Evolutionary conservation across 1,284 basidiomycete species (phyloP).

Genomic region (Gymnopus androsaceus): DNA sequence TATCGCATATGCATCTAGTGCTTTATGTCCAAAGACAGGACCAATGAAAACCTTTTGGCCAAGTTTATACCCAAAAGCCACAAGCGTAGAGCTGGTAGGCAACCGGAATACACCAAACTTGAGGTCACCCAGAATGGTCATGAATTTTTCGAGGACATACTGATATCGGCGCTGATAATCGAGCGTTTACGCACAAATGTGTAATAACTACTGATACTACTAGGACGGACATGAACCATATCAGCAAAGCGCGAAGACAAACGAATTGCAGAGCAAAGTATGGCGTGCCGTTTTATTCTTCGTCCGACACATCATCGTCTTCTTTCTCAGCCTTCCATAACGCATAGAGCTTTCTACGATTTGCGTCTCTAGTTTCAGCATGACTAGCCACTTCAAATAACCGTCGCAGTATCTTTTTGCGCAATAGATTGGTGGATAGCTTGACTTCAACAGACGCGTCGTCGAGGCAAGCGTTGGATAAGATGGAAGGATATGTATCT

Average conservation of each 20-base stretch:
- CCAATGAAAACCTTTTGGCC: conserved; percentile 32
- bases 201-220: neutral
- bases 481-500: conserved; percentile 41
- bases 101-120: conserved; percentile 33
- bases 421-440: conserved; percentile 43
- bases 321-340: conserved; percentile 70
- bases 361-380: conserved; percentile 73
- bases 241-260: neutral
- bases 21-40: conserved; percentile 40
- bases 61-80: conserved; percentile 37
- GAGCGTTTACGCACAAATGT: conserved; percentile 37
- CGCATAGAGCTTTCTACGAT: conserved; percentile 80
- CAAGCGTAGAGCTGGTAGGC: conserved; percentile 34
- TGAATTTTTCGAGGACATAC: conserved; percentile 41
- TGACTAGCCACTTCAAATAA: conserved; percentile 80
- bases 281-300: neutral
- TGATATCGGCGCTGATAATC: conserved; percentile 40
- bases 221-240: no score
- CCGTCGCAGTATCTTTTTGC: conserved; percentile 58
- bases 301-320: conserved; percentile 40
- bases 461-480: conserved; percentile 48
- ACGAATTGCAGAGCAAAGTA: neutral
- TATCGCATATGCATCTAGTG: conserved; percentile 29
- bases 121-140: conserved; percentile 41
- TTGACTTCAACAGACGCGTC: conserved; percentile 38